Evolutionary conservation across 2,329 filamentous ascomycete species (phyloP), one percentile per base, ranked within the genome.

Genomic region (Phialophora macrospora): DNA sequence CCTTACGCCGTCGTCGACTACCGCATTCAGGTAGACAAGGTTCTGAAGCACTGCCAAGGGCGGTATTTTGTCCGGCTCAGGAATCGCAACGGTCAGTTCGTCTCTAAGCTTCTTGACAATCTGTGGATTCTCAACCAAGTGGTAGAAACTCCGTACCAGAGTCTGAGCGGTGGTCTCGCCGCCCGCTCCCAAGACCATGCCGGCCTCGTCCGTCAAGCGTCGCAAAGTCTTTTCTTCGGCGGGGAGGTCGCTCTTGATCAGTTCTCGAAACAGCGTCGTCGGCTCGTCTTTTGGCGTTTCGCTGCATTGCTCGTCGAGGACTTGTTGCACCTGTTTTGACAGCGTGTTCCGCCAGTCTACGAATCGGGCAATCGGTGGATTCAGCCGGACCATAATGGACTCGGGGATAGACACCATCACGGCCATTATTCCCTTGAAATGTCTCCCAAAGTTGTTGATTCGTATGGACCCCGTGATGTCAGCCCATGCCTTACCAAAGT

Each of bases 31-130:
- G 32, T 80, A 82, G 0, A 80, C 77, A 7, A 81, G 72, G 46
- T 77, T 71, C 68, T 83, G 75, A 5, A 81, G 71, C 24, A 75
- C 65, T 4, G 68, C 70, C 73, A 75, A 75, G 3, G 62, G 41
- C 2, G 63, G 46, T 5, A 54, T 38, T 20, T n/a, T 60, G 4
- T 55, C 55, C 14, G 59, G 58, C 11, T 54, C 71, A 64, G 58
- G 63, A 20, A 68, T 59, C 7, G 55, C 62, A 9, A 41, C 32
- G 26, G 48, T 51, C 48, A 71, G 46, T 41, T 71, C 69, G 32
- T 24, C 57, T 59, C 63, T 62, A 9, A 70, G 63, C 28, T 49
- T 57, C 12, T 66, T 46, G 44, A 65, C 26, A 22, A 55, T 49
- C 6, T 17, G n/a, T 20, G 59, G 60, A 28, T 67, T 57, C 20